Conservation (phyloP, 2,329 filamentous ascomycete species). For the Aphanocladium album region DNA sequence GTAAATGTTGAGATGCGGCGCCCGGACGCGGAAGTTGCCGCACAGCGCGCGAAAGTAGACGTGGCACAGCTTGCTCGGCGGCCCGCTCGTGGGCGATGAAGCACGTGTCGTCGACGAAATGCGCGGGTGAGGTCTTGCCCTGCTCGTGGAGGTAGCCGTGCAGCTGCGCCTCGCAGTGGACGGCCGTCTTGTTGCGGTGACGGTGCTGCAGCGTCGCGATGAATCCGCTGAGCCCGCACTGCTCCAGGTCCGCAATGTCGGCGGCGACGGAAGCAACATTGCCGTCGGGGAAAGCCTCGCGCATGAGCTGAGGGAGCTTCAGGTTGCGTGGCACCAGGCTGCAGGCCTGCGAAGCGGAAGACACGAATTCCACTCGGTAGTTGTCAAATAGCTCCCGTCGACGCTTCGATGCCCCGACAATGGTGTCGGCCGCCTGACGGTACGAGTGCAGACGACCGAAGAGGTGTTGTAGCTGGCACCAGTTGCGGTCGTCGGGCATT, state of each 20-base stretch:
- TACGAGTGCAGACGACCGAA: conserved; percentile 23
- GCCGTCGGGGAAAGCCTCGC: not conserved
- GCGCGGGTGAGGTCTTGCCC: not conserved
- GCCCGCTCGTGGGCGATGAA: conserved; percentile 34
- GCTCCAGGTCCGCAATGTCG: not conserved
- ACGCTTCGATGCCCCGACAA: conserved; percentile 8
- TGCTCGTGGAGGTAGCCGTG: conserved; percentile 17
- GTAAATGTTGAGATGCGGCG: conserved; percentile 30
- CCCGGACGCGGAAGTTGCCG: conserved; percentile 19
- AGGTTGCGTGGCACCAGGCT: not conserved
- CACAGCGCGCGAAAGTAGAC: conserved; percentile 23
- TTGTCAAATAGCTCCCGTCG: conserved; percentile 20
- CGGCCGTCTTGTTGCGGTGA: conserved; percentile 18
- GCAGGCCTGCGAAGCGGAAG: not conserved
- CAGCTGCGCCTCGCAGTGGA: conserved; percentile 29
- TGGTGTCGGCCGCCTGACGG: conserved; percentile 16
- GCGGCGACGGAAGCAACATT: not conserved
- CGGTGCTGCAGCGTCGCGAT: conserved; percentile 10
- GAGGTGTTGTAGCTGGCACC: conserved; percentile 20
- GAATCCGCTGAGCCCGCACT: conserved; percentile 7
- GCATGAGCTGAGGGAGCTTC: not conserved
- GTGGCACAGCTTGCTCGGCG: conserved; percentile 28
- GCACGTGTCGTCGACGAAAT: conserved; percentile 24
- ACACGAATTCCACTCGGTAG: not conserved
- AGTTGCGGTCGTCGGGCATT: conserved; percentile 12